Percentiles rank a stretch among this genome's conserved stretches.
Conservation (phyloP, 108 stramenopile genomes). For the Skeletonema grethae region DNA sequence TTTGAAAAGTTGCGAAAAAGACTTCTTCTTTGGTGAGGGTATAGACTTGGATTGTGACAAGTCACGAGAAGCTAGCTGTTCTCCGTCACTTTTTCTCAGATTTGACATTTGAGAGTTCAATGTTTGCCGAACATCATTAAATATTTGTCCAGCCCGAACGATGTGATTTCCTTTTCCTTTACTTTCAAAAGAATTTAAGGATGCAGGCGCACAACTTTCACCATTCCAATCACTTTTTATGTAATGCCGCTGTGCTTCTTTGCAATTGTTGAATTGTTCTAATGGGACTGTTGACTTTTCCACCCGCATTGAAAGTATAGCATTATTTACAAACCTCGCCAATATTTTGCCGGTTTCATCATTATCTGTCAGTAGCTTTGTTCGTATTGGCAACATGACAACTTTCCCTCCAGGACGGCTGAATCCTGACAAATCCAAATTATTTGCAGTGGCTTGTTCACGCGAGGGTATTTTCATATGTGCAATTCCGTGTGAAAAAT, state of each 20-base stretch:
- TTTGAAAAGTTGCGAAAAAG: neutral
- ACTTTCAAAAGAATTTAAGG: neutral
- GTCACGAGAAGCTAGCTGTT: neutral
- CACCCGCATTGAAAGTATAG: conserved; percentile 5
- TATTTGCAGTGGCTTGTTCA: neutral
- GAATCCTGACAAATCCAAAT: conserved; percentile 4
- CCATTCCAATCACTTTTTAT: conserved; percentile 10
- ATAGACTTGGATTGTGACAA: neutral
- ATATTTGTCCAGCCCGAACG: neutral
- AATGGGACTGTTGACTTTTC: neutral
- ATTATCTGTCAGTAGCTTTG: neutral
- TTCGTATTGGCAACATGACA: neutral
- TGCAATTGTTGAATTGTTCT: neutral
- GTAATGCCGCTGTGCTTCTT: conserved; percentile 6
- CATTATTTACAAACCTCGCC: conserved; percentile 6
- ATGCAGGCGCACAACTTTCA: conserved; percentile 13
- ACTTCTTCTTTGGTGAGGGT: neutral
- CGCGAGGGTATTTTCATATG: neutral
- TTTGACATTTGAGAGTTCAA: neutral
- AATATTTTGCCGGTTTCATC: neutral
- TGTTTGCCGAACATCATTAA: neutral
- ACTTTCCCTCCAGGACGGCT: conserved; percentile 4
- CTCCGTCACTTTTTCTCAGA: neutral
- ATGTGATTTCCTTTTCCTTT: neutral
- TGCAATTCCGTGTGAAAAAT: conserved; percentile 3